Evolutionary conservation across 192 early-diverging fungal species (phyloP).

Genomic region (Chytriomyces hyalinus): DNA sequence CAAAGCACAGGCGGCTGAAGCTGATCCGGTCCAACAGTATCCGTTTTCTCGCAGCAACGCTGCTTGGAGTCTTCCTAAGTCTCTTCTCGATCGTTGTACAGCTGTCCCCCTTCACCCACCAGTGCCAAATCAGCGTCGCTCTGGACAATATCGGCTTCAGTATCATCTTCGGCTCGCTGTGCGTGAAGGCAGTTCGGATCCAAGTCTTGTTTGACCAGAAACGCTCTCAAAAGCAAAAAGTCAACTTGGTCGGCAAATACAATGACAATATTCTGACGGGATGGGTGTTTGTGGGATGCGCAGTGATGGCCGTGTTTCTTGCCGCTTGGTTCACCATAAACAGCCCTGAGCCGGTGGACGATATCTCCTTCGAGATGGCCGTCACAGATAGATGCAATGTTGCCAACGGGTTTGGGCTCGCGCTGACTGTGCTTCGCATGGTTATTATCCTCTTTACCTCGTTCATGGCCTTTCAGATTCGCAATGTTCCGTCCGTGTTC

Average conservation of each 20-base stretch:
- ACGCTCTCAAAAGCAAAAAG: conserved; percentile 3
- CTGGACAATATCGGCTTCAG: conserved; percentile 31
- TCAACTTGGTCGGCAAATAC: background rate
- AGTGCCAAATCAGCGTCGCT: background rate
- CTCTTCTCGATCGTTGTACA: background rate
- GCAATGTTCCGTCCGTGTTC: conserved; percentile 14
- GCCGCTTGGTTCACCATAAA: background rate
- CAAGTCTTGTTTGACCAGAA: conserved; percentile 17
- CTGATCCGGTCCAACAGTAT: conserved; percentile 18
- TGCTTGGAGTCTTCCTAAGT: background rate
- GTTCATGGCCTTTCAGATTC: conserved; percentile 12
- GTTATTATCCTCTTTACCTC: conserved; percentile 9
- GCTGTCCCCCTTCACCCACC: background rate
- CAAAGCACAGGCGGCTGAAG: conserved; percentile 3
- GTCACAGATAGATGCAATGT: conserved; percentile 11
- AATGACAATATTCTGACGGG: conserved; percentile 5
- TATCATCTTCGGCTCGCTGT: conserved; percentile 25
- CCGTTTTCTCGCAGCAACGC: background rate
- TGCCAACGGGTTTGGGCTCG: background rate
- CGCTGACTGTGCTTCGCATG: conserved; percentile 7
- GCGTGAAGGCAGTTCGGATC: conserved; percentile 20
- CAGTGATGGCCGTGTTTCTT: conserved; percentile 7
- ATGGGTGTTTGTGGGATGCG: background rate
- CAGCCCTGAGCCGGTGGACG: background rate
- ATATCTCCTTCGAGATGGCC: background rate